A percentile compares a stretch with the other conserved stretches of the same genome.
Evolutionary conservation across 495 filamentous ascomycete species (phyloP).

Genomic region (Jackrogersella multiformis): DNA sequence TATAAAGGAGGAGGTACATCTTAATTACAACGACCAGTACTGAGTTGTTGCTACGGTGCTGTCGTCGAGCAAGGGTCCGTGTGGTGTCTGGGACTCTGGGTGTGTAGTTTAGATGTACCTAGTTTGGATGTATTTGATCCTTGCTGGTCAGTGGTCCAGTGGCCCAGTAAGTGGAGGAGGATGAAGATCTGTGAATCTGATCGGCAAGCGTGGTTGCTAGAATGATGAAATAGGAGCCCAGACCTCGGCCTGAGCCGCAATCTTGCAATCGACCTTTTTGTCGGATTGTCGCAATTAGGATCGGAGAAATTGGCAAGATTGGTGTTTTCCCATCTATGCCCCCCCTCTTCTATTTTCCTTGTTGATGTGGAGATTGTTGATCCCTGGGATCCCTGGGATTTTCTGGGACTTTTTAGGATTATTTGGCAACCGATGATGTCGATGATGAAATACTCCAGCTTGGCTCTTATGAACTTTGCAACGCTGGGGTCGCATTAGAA

Average conservation of each 20-base stretch:
- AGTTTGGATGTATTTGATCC: slow-evolving; percentile 12
- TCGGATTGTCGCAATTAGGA: slow-evolving; percentile 44
- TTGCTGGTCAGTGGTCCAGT: slow-evolving; percentile 4
- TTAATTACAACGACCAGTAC: slow-evolving; percentile 10
- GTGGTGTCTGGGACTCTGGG: not conserved
- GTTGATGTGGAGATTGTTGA: slow-evolving; percentile 38
- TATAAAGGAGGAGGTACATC: not conserved
- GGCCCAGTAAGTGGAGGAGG: slow-evolving; percentile 23
- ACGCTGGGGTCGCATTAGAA: slow-evolving; percentile 35
- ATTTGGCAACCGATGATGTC: slow-evolving; percentile 33
- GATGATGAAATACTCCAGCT: slow-evolving; percentile 40
- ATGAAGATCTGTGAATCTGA: slow-evolving; percentile 42
- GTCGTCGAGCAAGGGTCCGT: slow-evolving; percentile 11
- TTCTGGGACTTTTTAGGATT: not conserved
- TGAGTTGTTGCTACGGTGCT: slow-evolving; percentile 1
- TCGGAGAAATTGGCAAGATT: slow-evolving; percentile 40
- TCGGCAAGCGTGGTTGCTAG: slow-evolving; percentile 39
- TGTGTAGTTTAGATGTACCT: slow-evolving; percentile 5
- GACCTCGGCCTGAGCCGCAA: slow-evolving; percentile 48
- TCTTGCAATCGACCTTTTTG: slow-evolving; percentile 47
- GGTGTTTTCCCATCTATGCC: slow-evolving; percentile 42
- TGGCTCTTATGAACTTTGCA: slow-evolving; percentile 32
- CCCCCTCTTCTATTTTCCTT: slow-evolving; percentile 11
- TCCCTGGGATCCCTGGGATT: slow-evolving; percentile 21
- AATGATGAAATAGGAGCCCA: slow-evolving; percentile 44